Evolutionary conservation across 2,329 filamentous ascomycete species (phyloP), one percentile per base, ranked within the genome.

Genomic region (Byssochlamys sp.): DNA sequence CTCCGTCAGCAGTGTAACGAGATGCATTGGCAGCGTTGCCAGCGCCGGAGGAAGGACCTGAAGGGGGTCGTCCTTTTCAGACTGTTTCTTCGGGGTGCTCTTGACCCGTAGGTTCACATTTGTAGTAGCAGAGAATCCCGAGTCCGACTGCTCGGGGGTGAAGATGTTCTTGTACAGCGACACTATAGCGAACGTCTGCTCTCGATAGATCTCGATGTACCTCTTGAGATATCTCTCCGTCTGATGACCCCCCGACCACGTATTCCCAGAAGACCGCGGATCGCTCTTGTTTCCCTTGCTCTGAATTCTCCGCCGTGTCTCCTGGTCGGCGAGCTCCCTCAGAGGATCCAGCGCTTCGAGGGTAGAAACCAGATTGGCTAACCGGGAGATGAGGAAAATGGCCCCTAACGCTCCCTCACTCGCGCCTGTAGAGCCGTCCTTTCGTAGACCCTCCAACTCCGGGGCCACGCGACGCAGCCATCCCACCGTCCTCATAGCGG

Each of bases 171-270:
- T 89, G 73, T 95, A 96, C 81, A 97, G 90, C 58, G 90, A 95
- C 28, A 97, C 85, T 59, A 97, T 95, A 50, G 87, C 89, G 71
- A 99, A 99, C 69, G 90, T 96, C 73, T 99, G 94, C 73, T 99
- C 94, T 55, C 94, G 88, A 71, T 97, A 97, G 28, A 99, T 91
- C 70, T 99, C 94, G 66, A 99, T 89, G 73, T 95, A 99, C 53
- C 91, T 84, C 73, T 97, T 99, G 50, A 99, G 77, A 67, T 91
- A 99, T 55, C 91, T 83, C 72, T 97, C 94, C 0, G 91, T 96
- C 71, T 97, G 94, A 67, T 95, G 91, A 0, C 92, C 92, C 0
- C 84, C 68, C 0, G 71, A 70, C 73, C 72, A 75, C 1, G 66
- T 60, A 29, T 61, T 64, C 6, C 59, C 60, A 49, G 58, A 60